Percentiles rank a stretch among this genome's conserved stretches.
phyloP scores from a whole-genome alignment of 2,329 filamentous ascomycete species.

The Dactylellina cionopaga region DNA sequence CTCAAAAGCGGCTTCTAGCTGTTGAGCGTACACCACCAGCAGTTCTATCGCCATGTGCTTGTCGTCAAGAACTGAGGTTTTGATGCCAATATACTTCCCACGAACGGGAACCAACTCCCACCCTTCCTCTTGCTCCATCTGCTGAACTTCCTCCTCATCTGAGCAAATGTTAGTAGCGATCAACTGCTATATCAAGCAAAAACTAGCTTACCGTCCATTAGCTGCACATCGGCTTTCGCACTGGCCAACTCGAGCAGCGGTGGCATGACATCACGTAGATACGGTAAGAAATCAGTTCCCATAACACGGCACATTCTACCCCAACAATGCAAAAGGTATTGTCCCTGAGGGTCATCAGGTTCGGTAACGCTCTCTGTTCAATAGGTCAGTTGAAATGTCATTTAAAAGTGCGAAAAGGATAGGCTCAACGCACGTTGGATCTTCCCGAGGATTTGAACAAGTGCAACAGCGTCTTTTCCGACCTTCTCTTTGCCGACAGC shows the following conservation, averaged over 20 bases:
- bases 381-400: conserved; percentile 21
- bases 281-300: conserved; percentile 88
- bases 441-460: conserved; percentile 85
- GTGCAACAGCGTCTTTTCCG: conserved; percentile 82
- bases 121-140: conserved; percentile 91
- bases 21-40: conserved; percentile 95
- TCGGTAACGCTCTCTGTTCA: conserved; percentile 76
- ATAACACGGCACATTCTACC: conserved; percentile 97
- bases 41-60: conserved; percentile 99
- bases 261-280: conserved; percentile 91
- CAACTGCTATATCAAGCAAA: neutral
- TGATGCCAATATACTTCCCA: conserved; percentile 98
- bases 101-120: conserved; percentile 98
- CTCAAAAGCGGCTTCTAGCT: conserved; percentile 90
- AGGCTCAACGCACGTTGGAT: conserved; percentile 73
- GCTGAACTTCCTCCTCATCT: conserved; percentile 91
- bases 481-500: conserved; percentile 94
- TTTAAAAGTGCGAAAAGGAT: neutral
- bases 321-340: conserved; percentile 99
- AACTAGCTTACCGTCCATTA: conserved; percentile 71
- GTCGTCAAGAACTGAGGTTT: conserved; percentile 94
- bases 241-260: conserved; percentile 89
- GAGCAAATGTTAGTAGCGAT: conserved; percentile 2
- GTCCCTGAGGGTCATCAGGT: conserved; percentile 91
- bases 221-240: conserved; percentile 95